A percentile compares a stretch with the other conserved stretches of the same genome.
Evolutionary conservation across 352 stramenopile genomes (phyloP).

Genomic region (Globisporangium megalacanthum): DNA sequence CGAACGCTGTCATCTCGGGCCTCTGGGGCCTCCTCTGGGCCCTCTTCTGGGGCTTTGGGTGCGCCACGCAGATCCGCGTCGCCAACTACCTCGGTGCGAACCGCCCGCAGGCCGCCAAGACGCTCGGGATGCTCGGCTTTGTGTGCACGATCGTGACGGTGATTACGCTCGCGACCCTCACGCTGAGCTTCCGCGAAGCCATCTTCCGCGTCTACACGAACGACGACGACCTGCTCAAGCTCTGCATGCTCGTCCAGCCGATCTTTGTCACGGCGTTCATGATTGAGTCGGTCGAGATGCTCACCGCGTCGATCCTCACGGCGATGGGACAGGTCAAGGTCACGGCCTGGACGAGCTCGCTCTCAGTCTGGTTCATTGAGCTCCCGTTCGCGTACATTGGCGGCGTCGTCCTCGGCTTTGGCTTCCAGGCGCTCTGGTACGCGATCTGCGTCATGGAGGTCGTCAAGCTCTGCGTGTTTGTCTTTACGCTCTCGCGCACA

Average conservation of each 20-base stretch:
- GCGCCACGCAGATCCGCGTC: slow-evolving; percentile 69
- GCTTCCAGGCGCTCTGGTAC: slow-evolving; percentile 58
- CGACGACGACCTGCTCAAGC: slow-evolving; percentile 38
- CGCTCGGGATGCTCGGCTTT: slow-evolving; percentile 52
- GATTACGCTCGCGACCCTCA: slow-evolving; percentile 37
- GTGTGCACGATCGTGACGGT: slow-evolving; percentile 32
- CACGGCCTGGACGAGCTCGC: slow-evolving; percentile 54
- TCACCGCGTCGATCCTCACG: slow-evolving; percentile 41
- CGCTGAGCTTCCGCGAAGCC: slow-evolving; percentile 26
- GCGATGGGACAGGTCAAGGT: slow-evolving; percentile 69
- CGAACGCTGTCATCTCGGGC: slow-evolving; percentile 64
- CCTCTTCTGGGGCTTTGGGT: slow-evolving; percentile 78
- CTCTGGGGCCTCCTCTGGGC: slow-evolving; percentile 69
- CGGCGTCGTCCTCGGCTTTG: slow-evolving; percentile 43
- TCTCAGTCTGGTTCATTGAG: slow-evolving; percentile 66
- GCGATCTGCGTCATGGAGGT: slow-evolving; percentile 60
- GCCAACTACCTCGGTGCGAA: slow-evolving; percentile 71
- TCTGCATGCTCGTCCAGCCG: slow-evolving; percentile 44
- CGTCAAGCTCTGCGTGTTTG: slow-evolving; percentile 55
- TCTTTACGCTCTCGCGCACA: slow-evolving; percentile 30
- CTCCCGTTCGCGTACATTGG: slow-evolving; percentile 54
- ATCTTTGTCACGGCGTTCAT: slow-evolving; percentile 58
- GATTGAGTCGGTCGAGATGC: slow-evolving; percentile 60
- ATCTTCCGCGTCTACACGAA: slow-evolving; percentile 61
- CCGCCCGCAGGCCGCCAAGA: slow-evolving; percentile 38